phyloP scores from a whole-genome alignment of 108 stramenopile genomes.

The Nannochloropsis gaditana region DNA sequence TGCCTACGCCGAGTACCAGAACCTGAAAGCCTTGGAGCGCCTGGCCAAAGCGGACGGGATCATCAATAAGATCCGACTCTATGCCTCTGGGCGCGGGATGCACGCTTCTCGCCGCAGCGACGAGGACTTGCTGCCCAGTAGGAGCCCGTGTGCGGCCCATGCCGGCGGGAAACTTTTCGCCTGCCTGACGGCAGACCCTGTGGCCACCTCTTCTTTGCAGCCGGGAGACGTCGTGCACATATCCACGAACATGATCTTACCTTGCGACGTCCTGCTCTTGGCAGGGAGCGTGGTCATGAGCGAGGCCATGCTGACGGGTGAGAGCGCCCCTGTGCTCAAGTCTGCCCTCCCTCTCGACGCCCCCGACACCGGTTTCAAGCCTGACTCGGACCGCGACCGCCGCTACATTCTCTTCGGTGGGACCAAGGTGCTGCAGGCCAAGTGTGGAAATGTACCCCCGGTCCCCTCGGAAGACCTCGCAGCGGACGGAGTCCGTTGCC shows the following conservation, averaged over 20 bases:
- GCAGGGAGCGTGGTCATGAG: constrained; percentile 74
- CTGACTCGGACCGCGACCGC: not conserved
- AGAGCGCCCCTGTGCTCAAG: constrained; percentile 83
- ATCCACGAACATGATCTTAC: constrained; percentile 41
- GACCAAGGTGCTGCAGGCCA: not conserved
- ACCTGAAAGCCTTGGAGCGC: constrained; percentile 15
- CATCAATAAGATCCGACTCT: not conserved
- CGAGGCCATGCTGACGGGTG: constrained; percentile 91
- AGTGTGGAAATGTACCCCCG: not conserved
- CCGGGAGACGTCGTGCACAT: not conserved
- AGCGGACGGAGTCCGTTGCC: not conserved
- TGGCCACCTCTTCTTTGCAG: not conserved
- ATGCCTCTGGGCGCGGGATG: not conserved
- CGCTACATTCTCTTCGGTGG: not conserved
- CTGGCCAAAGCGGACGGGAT: not conserved
- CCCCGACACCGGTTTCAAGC: not conserved
- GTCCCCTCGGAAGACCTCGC: not conserved
- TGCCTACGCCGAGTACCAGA: not conserved
- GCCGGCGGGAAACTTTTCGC: not conserved
- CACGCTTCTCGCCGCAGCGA: no score
- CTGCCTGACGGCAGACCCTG: not conserved
- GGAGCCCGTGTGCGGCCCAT: no score
- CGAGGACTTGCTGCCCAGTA: no score
- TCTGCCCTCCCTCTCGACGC: constrained; percentile 47
- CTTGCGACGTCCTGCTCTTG: constrained; percentile 77